Base-by-base conservation (phyloP, 306 rosid species). In the Canavalia ensiformis region DNA sequence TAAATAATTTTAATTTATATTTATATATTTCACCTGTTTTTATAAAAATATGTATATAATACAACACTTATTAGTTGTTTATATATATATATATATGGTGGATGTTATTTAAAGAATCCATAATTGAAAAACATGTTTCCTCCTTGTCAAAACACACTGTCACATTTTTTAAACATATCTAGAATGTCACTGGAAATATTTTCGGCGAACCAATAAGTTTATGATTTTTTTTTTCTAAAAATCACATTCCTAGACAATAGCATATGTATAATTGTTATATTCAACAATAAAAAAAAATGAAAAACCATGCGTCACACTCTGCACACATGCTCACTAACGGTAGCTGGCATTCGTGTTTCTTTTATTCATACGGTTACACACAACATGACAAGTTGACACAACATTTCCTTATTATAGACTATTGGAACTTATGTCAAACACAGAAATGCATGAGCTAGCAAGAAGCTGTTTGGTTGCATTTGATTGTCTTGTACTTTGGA, bases 321-420 rank as follows among this genome's bases (percentile, higher is more conserved):
- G 18, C 8, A n/a, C 0, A 13, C 13, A 33, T 50, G 30, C 13
- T 33, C 13, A 12, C 47, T 13, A 11, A 2, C 33, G n/a, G 6
- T 8, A 50, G 77, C 78, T 74, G 78, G 67, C 78, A 9, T 30
- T 28, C 11, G 18, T 74, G 68, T 56, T 74, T 55, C 52, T 37
- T n/a, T 37, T 39, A 25, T 73, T 25, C 67, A 28, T 45, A 41
- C 78, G 28, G 9, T 68, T 39, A 44, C 8, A 41, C 41, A 57
- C 55, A 41, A 41, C 8, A 56, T 3, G 54, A 56, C 66, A 41
- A 56, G 30, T 54, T 73, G 65, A 41, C 44, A 56, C 68, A 56
- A 39, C 78, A 56, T 56, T 73, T 73, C 28, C 7, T n/a, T n/a
- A 47, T 0, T 37, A 65, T 7, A 2, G 6, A 63, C 31, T 66